Percentiles rank a stretch among this genome's conserved stretches.
Conservation (phyloP, 768 basidiomycete genomes). For the Rhodotorula graminis region DNA sequence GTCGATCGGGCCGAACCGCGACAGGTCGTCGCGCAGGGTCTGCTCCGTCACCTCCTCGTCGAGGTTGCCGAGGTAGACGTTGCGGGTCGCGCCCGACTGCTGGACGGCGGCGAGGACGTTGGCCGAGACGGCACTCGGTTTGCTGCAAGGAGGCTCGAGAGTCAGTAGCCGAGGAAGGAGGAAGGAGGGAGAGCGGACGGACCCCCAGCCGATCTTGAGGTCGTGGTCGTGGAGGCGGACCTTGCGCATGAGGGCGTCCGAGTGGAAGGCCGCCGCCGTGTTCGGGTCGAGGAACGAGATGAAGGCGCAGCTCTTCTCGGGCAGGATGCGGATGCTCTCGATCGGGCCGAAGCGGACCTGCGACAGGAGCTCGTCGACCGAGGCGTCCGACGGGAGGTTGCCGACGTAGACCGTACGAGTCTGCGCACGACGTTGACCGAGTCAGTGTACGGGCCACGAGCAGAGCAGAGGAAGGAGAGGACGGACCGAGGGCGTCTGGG, state of each 20-base stretch:
- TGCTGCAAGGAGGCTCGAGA: constrained; percentile 44
- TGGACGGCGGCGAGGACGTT: constrained; percentile 81
- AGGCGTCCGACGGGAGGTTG: constrained; percentile 88
- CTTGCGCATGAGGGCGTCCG: constrained; percentile 93
- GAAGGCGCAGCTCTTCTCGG: constrained; percentile 96
- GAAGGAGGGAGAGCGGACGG: not conserved
- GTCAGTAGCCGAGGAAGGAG: not conserved
- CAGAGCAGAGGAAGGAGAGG: not conserved
- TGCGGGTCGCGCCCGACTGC: constrained; percentile 87
- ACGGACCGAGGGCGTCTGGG: constrained; percentile 29
- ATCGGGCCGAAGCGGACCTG: constrained; percentile 97
- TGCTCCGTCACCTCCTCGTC: constrained; percentile 66
- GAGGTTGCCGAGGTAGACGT: constrained; percentile 91
- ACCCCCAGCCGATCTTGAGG: constrained; percentile 96
- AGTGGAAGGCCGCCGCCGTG: constrained; percentile 93
- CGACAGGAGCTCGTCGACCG: constrained; percentile 94
- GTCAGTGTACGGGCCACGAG: not conserved
- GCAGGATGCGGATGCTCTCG: constrained; percentile 86
- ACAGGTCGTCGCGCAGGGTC: constrained; percentile 81
- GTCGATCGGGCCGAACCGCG: constrained; percentile 90
- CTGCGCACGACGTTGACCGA: not conserved
- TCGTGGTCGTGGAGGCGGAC: constrained; percentile 88
- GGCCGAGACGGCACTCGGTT: constrained; percentile 79
- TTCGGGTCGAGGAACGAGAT: constrained; percentile 91
- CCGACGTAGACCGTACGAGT: constrained; percentile 90